phyloP scores from a whole-genome alignment of 1,139 yeast species.

The Kodamaea arcana region DNA sequence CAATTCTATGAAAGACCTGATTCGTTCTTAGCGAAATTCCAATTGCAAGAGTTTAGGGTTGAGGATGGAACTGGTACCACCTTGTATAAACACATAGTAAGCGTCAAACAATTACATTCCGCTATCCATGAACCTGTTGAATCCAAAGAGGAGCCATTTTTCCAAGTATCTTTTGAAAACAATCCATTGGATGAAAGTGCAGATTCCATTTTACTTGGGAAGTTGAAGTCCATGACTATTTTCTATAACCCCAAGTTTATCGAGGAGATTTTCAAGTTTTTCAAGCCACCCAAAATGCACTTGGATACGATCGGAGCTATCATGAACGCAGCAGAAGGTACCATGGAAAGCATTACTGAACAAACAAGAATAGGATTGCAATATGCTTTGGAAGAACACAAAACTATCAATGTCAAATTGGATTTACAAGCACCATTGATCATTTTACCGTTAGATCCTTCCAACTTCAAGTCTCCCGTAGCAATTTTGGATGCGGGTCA shows the following conservation, averaged over 20 bases:
- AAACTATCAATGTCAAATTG: constrained; percentile 76
- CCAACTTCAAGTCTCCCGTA: constrained; percentile 80
- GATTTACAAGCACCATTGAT: constrained; percentile 93
- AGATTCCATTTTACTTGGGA: constrained; percentile 70
- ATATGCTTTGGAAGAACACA: constrained; percentile 91
- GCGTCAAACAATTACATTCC: constrained; percentile 62
- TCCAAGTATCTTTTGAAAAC: constrained; percentile 75
- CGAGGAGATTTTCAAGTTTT: constrained; percentile 69
- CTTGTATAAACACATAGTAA: constrained; percentile 80
- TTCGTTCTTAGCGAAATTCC: constrained; percentile 67
- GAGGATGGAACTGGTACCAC: constrained; percentile 81
- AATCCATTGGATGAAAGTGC: constrained; percentile 84
- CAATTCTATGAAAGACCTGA: constrained; percentile 75
- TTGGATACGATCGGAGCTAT: constrained; percentile 87
- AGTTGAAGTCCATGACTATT: constrained; percentile 81
- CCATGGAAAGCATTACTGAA: constrained; percentile 83
- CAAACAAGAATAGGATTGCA: constrained; percentile 92
- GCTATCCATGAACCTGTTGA: constrained; percentile 18
- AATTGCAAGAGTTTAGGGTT: constrained; percentile 74
- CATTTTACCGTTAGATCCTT: constrained; percentile 81
- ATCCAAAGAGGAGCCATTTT: constrained; percentile 54
- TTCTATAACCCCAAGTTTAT: constrained; percentile 81
- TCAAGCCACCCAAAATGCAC: constrained; percentile 83
- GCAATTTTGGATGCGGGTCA: constrained; percentile 96
- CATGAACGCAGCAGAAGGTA: constrained; percentile 92